Conservation (phyloP, 2,329 filamentous ascomycete genomes). For the Polychaeton citri region DNA sequence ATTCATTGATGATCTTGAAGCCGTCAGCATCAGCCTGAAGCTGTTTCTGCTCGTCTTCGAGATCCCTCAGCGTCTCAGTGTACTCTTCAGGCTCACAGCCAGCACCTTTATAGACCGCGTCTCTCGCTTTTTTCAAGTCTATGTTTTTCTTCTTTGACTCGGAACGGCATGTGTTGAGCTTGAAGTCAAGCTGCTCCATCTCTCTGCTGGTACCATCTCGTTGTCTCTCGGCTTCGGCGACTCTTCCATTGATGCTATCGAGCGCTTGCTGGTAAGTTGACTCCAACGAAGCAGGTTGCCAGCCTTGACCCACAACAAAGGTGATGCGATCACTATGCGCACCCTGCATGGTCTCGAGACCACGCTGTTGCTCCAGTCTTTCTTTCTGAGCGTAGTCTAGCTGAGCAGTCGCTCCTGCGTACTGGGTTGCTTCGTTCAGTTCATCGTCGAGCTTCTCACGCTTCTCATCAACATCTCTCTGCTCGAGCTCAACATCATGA, state of each 20-base stretch:
- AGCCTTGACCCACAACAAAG: conserved; percentile 49
- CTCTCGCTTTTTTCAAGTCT: conserved; percentile 41
- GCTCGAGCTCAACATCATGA: conserved; percentile 48
- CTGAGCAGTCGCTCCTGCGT: conserved; percentile 70
- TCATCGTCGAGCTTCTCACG: conserved; percentile 64
- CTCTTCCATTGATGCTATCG: conserved; percentile 41
- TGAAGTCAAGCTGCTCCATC: conserved; percentile 63
- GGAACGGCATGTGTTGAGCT: conserved; percentile 52
- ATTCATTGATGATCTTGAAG: conserved; percentile 37
- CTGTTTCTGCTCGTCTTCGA: conserved; percentile 38
- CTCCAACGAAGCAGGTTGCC: conserved; percentile 60
- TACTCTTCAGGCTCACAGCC: conserved; percentile 38
- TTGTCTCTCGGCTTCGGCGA: conserved; percentile 53
- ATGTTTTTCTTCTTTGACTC: conserved; percentile 49
- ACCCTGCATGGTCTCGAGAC: conserved; percentile 61
- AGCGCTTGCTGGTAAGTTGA: conserved; percentile 52
- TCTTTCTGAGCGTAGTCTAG: conserved; percentile 76
- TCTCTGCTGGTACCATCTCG: conserved; percentile 60
- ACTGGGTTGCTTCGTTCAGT: conserved; percentile 66
- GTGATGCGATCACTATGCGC: conserved; percentile 63
- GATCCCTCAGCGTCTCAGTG: conserved; percentile 37
- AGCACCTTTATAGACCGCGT: conserved; percentile 47
- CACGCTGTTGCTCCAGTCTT: conserved; percentile 56
- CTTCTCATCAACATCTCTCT: conserved; percentile 58
- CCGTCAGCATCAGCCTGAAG: conserved; percentile 53